Evolutionary conservation across 1,284 basidiomycete species (phyloP).

Genomic region (Ganoderma sp.): DNA sequence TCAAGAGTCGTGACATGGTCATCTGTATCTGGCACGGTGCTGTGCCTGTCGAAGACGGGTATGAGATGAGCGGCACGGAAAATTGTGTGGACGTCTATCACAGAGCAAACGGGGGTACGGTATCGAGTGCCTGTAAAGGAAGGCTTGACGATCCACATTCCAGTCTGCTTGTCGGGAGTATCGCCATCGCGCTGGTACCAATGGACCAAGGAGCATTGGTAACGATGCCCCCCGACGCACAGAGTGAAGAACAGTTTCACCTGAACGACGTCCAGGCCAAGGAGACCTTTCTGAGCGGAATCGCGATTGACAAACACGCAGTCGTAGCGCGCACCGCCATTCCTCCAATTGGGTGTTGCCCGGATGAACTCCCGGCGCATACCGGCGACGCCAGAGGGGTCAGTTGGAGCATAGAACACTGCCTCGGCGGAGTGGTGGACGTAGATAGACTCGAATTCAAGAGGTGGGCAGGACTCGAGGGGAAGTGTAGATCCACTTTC

Average conservation of each 20-base stretch:
- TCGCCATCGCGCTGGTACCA: conserved; percentile 28
- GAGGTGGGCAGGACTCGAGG: background rate
- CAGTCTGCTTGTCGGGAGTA: conserved; percentile 30
- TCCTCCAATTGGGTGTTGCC: conserved; percentile 27
- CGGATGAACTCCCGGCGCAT: conserved; percentile 36
- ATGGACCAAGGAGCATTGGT: conserved; percentile 33
- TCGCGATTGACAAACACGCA: conserved; percentile 22
- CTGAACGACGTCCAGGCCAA: conserved; percentile 13
- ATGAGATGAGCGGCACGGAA: conserved; percentile 30
- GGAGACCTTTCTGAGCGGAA: background rate
- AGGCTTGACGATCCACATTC: conserved; percentile 35
- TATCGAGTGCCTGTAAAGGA: conserved; percentile 13
- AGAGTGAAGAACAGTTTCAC: conserved; percentile 25
- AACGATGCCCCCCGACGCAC: conserved; percentile 2
- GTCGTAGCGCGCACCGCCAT: conserved; percentile 18
- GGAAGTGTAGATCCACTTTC: background rate
- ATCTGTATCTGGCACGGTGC: background rate
- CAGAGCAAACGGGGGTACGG: background rate
- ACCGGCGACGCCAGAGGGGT: conserved; percentile 31
- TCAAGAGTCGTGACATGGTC: conserved; percentile 2
- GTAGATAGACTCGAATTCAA: background rate
- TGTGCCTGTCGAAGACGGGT: conserved; percentile 13
- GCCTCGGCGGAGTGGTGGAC: conserved; percentile 27
- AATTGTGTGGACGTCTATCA: conserved; percentile 26
- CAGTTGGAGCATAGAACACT: conserved; percentile 37